Base-by-base conservation (phyloP, 352 stramenopile genomes). In the Peronospora farinosa region DNA sequence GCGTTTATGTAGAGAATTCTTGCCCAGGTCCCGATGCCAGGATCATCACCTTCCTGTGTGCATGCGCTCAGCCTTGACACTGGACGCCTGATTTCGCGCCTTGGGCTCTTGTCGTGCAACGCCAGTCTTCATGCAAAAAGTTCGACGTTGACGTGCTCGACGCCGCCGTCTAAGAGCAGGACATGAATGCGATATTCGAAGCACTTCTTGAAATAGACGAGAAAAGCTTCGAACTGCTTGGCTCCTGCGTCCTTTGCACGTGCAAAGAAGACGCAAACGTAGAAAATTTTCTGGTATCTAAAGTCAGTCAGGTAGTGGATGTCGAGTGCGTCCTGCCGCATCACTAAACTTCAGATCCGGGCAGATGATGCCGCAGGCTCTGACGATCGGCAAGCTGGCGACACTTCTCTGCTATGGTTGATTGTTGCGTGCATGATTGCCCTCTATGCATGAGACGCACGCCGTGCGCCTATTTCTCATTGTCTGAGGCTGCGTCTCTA, bases 11-110 rank as follows among this genome's bases (percentile, higher is more conserved):
- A 16, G 30, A 6, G 49, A 23, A 15, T 45, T 48, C 8, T 58
- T 41, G 5, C 35, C 4, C 3, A 40, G 33, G 2, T 68, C 42
- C 0, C 43, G 9, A 38, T 0, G 56, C 45, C 43, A 74, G 62
- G 40, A 71, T 66, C 41, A 69, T 53, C 0, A 67, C 36, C 3
- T n/a, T 41, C 12, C 17, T n/a, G n/a, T 12, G 17, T 54, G 38
- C 38, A 54, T 54, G 8, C 47, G 10, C 12, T 69, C 67, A 0
- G 56, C 59, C 40, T 77, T 74, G 0, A 60, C 60, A n/a, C 72
- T 77, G 2, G 33, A 45, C 0, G 60, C 53, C 13, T 63, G 40
- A 10, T 74, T 74, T 0, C 40, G 15, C 0, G 56, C 54, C 13
- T 77, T 56, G 0, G 43, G 55, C 0, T 36, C 11, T n/a, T 77